Conservation (phyloP, 225 moss, liverwort and hornwort genomes). For the Bryoerythrophyllum caledonicum region DNA sequence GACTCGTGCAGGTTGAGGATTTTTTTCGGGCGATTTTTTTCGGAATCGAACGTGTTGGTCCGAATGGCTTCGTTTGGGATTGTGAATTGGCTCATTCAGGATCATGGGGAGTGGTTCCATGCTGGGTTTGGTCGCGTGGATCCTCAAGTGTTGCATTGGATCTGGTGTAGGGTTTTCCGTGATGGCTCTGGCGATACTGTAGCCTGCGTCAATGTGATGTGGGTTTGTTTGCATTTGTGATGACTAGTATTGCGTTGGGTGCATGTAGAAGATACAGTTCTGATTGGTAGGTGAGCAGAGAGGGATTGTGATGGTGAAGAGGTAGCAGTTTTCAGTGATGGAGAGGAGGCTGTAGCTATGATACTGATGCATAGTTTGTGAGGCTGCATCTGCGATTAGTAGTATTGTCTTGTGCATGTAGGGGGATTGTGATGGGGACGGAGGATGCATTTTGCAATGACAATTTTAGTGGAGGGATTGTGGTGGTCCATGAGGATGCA, state of each 20-base stretch:
- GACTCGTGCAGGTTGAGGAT: too few relatives aligned
- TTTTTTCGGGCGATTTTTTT: too few relatives aligned
- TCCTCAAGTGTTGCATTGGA: neutral
- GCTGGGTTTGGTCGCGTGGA: neutral
- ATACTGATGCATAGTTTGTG: too few relatives aligned
- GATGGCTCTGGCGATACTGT: neutral
- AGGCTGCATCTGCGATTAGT: too few relatives aligned
- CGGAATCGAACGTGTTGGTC: too few relatives aligned
- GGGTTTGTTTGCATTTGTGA: slow-evolving; percentile 6
- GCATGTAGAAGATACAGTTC: slow-evolving; percentile 4
- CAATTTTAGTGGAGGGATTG: too few relatives aligned
- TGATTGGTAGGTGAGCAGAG: neutral
- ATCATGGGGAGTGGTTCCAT: neutral
- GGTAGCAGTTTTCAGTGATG: too few relatives aligned
- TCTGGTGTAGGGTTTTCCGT: slow-evolving; percentile 14
- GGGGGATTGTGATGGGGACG: too few relatives aligned
- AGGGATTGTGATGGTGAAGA: slow-evolving; percentile 3
- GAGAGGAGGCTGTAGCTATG: too few relatives aligned
- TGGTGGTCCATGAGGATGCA: slow-evolving; percentile 18
- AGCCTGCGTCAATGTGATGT: neutral
- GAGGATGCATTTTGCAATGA: slow-evolving; percentile 4
- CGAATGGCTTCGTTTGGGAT: too few relatives aligned
- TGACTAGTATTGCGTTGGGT: neutral
- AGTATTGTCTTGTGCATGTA: too few relatives aligned
- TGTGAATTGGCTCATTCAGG: neutral